These are phyloP conservation scores for Hawksworthiomyces lignivorus DNA, from an alignment of 2,329 filamentous ascomycete species.

Conservation along the genomic window DNA sequence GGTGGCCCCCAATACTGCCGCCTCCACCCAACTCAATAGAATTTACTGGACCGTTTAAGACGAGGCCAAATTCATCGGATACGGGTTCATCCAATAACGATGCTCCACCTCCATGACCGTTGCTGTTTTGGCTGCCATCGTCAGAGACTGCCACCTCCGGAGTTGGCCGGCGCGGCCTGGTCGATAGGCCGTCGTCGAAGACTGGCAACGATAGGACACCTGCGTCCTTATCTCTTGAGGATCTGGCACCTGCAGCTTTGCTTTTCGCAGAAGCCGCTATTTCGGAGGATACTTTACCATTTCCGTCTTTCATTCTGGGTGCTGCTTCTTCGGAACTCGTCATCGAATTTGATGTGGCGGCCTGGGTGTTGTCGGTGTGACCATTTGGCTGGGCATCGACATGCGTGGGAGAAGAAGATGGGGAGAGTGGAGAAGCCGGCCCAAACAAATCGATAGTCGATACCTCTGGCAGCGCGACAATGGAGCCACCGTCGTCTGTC, in stretches of 20 bases:
- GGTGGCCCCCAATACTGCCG: background rate
- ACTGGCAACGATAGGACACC: too few relatives aligned
- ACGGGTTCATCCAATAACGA: constrained; percentile 46
- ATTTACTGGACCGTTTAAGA: constrained; percentile 37
- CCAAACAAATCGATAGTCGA: constrained; percentile 22
- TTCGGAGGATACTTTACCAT: too few relatives aligned
- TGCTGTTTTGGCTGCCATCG: constrained; percentile 35
- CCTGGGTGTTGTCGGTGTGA: constrained; percentile 22
- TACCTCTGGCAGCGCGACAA: constrained; percentile 32
- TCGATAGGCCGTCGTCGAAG: background rate
- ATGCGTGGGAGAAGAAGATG: background rate
- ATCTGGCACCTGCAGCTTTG: too few relatives aligned
- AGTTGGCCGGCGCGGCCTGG: constrained; percentile 19
- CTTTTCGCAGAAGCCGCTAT: too few relatives aligned
- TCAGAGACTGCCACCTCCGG: constrained; percentile 33
- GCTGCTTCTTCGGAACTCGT: constrained; percentile 11
- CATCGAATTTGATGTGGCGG: too few relatives aligned
- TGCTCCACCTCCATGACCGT: constrained; percentile 30
- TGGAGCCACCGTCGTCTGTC: constrained; percentile 30
- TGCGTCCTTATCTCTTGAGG: constrained; percentile 3
- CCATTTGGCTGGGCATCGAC: constrained; percentile 13
- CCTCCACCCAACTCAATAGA: constrained; percentile 34
- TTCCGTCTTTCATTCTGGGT: too few relatives aligned
- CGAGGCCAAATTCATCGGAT: constrained; percentile 52
- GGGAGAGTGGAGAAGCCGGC: constrained; percentile 15